A percentile compares a stretch with the other conserved stretches of the same genome.
Evolutionary conservation across 768 basidiomycete genomes (phyloP).

Genomic region (Tulasnella calospora): DNA sequence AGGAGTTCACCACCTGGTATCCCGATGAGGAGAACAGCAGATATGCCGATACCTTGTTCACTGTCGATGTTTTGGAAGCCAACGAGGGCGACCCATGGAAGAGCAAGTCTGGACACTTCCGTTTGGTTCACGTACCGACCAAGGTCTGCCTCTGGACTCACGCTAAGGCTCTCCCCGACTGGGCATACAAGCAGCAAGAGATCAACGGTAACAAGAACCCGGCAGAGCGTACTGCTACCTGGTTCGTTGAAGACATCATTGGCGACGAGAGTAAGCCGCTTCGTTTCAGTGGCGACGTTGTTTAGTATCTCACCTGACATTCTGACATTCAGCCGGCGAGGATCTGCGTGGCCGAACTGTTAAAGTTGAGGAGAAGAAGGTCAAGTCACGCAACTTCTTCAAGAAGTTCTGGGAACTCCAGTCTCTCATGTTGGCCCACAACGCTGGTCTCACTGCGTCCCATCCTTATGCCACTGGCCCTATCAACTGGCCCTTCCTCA

Average conservation of each 20-base stretch:
- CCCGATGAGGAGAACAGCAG: conserved; percentile 68
- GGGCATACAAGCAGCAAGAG: conserved; percentile 97
- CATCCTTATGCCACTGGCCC: conserved; percentile 96
- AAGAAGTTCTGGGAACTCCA: conserved; percentile 92
- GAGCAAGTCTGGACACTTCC: conserved; percentile 91
- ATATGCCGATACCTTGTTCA: conserved; percentile 87
- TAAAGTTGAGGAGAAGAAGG: conserved; percentile 53
- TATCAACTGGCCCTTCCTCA: conserved; percentile 96
- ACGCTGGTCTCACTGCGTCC: conserved; percentile 95
- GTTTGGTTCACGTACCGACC: conserved; percentile 81
- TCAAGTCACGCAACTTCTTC: conserved; percentile 86
- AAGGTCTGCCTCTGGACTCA: conserved; percentile 95
- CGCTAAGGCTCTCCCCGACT: conserved; percentile 76
- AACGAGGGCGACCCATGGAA: conserved; percentile 80
- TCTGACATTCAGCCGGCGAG: conserved; percentile 42
- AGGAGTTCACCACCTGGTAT: conserved; percentile 90
- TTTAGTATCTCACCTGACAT: background rate
- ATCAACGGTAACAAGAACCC: conserved; percentile 96
- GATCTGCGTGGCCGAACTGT: conserved; percentile 53
- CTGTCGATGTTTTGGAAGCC: conserved; percentile 64
- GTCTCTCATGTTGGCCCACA: conserved; percentile 94
- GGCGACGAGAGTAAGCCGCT: conserved; percentile 57
- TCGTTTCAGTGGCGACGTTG: background rate
- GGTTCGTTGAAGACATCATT: conserved; percentile 84
- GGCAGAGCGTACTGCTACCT: conserved; percentile 72